These are phyloP conservation scores for Pilatotrama ljubarskyi DNA, from an alignment of 768 basidiomycete species.

Conservation along the genomic window DNA sequence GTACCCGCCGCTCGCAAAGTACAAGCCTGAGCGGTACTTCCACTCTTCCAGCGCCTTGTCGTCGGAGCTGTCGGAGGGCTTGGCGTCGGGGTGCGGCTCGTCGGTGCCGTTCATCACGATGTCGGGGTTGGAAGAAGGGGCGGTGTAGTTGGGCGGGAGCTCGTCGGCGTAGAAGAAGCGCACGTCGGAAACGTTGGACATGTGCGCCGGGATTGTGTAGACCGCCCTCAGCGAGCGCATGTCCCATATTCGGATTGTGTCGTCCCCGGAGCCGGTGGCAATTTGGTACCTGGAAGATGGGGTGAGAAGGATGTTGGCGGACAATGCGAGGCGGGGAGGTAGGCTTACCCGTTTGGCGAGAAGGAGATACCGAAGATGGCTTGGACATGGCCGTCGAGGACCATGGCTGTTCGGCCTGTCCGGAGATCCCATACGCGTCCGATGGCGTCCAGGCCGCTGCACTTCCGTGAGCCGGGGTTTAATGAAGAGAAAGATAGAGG, in stretches of 20 bases:
- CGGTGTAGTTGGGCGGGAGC: conserved; percentile 36
- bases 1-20: conserved; percentile 92
- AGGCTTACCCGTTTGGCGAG: conserved; percentile 85
- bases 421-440: conserved; percentile 97
- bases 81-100: conserved; percentile 30
- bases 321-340: background rate
- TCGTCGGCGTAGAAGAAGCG: conserved; percentile 85
- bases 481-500: background rate
- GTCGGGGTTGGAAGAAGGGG: conserved; percentile 23
- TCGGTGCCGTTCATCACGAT: conserved; percentile 52
- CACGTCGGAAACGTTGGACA: conserved; percentile 92
- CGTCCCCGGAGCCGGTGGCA: conserved; percentile 95
- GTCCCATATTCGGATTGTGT: conserved; percentile 99
- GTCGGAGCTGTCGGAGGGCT: conserved; percentile 15
- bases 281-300: conserved; percentile 77
- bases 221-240: conserved; percentile 89
- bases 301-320: background rate
- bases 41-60: conserved; percentile 60
- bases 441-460: conserved; percentile 92
- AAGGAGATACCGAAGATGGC: conserved; percentile 90
- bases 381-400: conserved; percentile 94
- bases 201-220: conserved; percentile 95
- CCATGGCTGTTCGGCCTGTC: conserved; percentile 95
- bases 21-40: conserved; percentile 84
- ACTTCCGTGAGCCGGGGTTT: background rate